Base-by-base conservation (phyloP, 768 basidiomycete species). In the Podaxis rugospora region DNA sequence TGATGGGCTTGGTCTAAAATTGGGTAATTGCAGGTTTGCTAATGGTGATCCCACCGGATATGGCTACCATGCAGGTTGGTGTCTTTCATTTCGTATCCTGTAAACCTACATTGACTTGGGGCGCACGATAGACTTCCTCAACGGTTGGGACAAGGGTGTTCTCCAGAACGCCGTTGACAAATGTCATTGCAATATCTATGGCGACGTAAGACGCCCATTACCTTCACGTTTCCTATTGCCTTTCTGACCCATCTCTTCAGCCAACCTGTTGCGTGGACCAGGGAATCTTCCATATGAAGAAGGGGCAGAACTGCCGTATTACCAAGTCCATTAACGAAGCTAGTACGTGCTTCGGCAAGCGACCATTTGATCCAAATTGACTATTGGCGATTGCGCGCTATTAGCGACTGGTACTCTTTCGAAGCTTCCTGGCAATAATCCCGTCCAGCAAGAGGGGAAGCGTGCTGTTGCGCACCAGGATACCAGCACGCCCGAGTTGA, bases 41-140 rank as follows among this genome's bases (percentile, higher is more conserved):
- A 72, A 82, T 63, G 87, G 87, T 37, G 87, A 89, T 66, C 78
- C 80, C 10, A 86, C 84, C 39, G 85, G 85, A 9, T 84, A 83
- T 66, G 86, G 85, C 67, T 80, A 83, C 64, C 83, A 83, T 68
- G 83, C 78, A 32, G 83, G 81, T 81, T 62, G 46, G 77, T 66
- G 13, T 13, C 55, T 59, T 9, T 63, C 42, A 28, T 58, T 42
- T 21, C n/a, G 42, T 11, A 32, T 7, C 42, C 36, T 18, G 47
- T 57, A 28, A 39, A 40, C 11, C 46, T 23, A 37, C 23, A 21
- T 27, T 23, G 18, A 36, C 35, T 54, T 47, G 23, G 3, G 46
- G 2, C 11, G 54, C 55, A 32, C 7, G 37, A 42, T 58, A 80
- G 82, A 85, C 64, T 85, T 80, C 71, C 71, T 80, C 56, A 84